phyloP scores from a whole-genome alignment of 1,284 basidiomycete genomes.

The Trichosporon asahii region DNA sequence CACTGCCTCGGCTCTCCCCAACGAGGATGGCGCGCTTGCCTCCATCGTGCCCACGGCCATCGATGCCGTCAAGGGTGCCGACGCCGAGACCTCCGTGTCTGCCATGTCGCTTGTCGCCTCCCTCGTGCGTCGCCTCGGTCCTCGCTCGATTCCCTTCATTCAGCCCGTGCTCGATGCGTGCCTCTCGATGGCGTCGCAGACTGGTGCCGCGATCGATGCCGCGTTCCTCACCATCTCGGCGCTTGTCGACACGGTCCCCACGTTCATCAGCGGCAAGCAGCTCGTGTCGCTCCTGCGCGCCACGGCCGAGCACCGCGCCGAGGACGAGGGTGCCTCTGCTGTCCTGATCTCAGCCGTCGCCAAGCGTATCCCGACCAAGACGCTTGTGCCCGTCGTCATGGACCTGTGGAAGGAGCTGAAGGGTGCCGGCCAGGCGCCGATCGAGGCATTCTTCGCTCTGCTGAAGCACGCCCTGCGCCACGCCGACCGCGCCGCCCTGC shows the following conservation, averaged over 20 bases:
- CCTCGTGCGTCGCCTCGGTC: conserved; percentile 63
- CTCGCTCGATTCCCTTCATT: conserved; percentile 78
- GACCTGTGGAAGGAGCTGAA: conserved; percentile 49
- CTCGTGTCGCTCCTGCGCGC: conserved; percentile 48
- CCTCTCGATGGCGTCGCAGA: conserved; percentile 51
- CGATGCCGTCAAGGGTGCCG: conserved; percentile 52
- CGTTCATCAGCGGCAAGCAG: conserved; percentile 52
- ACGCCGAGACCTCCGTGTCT: conserved; percentile 53
- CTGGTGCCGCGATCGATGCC: conserved; percentile 23
- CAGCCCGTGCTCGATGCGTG: conserved; percentile 65
- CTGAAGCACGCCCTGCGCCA: conserved; percentile 64
- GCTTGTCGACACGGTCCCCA: conserved; percentile 49
- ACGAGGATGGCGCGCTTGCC: conserved; percentile 66
- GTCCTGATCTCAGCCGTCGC: conserved; percentile 58
- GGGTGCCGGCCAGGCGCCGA: conserved; percentile 29
- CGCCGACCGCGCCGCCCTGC: conserved; percentile 63
- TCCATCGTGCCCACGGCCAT: conserved; percentile 62
- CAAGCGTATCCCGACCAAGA: conserved; percentile 66
- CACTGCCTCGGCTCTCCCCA: conserved; percentile 58
- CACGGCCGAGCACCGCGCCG: conserved; percentile 37
- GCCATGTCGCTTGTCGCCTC: conserved; percentile 59
- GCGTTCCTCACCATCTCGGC: conserved; percentile 36
- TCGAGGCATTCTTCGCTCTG: conserved; percentile 62
- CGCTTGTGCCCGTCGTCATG: conserved; percentile 63
- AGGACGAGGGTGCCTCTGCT: conserved; percentile 27